phyloP scores from a whole-genome alignment of 495 filamentous ascomycete species.

The Pyrenopolyporus hunteri region DNA sequence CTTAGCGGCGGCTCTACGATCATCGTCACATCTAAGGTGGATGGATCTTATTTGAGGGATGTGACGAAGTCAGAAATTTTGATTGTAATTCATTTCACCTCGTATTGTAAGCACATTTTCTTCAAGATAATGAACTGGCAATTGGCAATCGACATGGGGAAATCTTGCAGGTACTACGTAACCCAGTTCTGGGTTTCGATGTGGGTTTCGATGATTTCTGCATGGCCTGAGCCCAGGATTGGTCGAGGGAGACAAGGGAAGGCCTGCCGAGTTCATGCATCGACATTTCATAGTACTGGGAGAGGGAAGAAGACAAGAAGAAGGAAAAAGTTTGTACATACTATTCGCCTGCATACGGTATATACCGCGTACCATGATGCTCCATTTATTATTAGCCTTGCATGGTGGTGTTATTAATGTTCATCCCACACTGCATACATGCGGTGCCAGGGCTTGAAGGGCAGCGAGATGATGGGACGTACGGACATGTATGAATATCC shows the following conservation, averaged over 20 bases:
- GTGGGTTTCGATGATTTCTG: constrained; percentile 39
- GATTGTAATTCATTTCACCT: constrained; percentile 40
- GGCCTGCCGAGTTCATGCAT: constrained; percentile 37
- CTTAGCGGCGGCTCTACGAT: constrained; percentile 39
- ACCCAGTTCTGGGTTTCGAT: constrained; percentile 36
- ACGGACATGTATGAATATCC: no score
- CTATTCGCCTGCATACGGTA: constrained; percentile 9
- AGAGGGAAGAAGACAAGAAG: neutral
- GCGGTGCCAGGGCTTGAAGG: neutral
- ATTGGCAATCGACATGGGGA: constrained; percentile 33
- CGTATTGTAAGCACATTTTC: constrained; percentile 30
- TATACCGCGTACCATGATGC: constrained; percentile 22
- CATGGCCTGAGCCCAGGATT: constrained; percentile 27
- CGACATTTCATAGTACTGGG: constrained; percentile 24
- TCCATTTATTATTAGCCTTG: constrained; percentile 37
- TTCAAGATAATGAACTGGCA: constrained; percentile 28
- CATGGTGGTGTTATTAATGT: constrained; percentile 32
- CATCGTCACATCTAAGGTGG: constrained; percentile 36
- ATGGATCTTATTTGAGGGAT: constrained; percentile 36
- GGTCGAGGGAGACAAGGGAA: constrained; percentile 31
- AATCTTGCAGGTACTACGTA: constrained; percentile 39
- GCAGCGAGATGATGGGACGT: constrained; percentile 5
- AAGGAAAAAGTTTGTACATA: constrained; percentile 10
- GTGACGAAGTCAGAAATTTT: constrained; percentile 34
- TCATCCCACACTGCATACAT: constrained; percentile 8